Base-by-base conservation (phyloP, 352 stramenopile genomes). In the Phytophthora macrochlamydospora region DNA sequence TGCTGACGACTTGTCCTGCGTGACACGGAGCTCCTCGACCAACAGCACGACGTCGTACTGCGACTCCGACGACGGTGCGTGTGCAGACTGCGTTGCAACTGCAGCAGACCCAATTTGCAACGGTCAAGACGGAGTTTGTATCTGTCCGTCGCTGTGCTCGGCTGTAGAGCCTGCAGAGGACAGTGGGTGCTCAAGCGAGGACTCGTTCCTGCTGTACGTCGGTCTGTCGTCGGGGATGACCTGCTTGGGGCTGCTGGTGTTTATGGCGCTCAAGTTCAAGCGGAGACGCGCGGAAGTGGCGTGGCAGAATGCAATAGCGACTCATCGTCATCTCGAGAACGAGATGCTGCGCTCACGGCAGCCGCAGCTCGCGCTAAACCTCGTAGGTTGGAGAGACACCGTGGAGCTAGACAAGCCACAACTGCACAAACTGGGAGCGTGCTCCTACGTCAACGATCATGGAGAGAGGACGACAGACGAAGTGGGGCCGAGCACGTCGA, bases 141-240 rank as follows among this genome's bases (percentile, higher is more conserved):
- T 76, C 49, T 84, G 76, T 29, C 64, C 35, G 43, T 76, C 68
- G 28, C 31, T 83, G n/a, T 80, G 75, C 56, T 67, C 62, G 7
- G 46, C 67, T n/a, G 62, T 71, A 2, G 12, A 66, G 64, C 54
- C 60, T 2, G 24, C 49, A 9, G 54, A 35, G 7, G 37, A 40
- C 14, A 57, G 32, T 4, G 37, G 44, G 7, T 59, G 56, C 35
- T 53, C 46, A 28, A 51, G 30, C 14, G 40, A 58, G 24, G n/a
- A 40, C 2, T 54, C 61, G 31, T 46, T 43, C 28, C 60, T 53
- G 8, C 11, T 70, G 13, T 80, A 65, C 51, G 31, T 78, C 6
- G 56, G 66, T 40, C 61, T 75, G 12, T 58, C 53, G 1, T 9
- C 51, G 24, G 55, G 63, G 33, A 50, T 58, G 30, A 35, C 71